Evolutionary conservation across 805 yeast genomes (phyloP), one percentile per base, ranked within the genome.

Genomic region (Phaffomyces thermotolerans): DNA sequence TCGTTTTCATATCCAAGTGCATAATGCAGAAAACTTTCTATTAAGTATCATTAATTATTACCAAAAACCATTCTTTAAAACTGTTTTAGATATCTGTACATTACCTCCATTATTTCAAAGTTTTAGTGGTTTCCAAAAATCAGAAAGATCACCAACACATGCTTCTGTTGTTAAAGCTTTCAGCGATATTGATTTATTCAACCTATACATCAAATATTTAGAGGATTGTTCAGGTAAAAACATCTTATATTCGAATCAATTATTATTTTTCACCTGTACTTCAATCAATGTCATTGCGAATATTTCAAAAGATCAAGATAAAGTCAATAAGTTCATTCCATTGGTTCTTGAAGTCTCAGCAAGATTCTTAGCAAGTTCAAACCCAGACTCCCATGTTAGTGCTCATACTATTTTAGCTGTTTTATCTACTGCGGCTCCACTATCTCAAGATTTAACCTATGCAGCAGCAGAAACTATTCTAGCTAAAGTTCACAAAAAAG

Each of bases 321-420:
- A 65, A 39, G 63, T 83, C 38, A 69, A 74, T 37, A 70, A 68
- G 18, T 57, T 72, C 22, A 69, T 81, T 34, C 86, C 89, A 4
- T 53, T 73, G 4, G 63, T 81, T 15, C 66, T 85, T 51, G 83
- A 80, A 56, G 65, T 73, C 2, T 66, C 79, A 14, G 85, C 84
- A 17, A 67, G 70, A 44, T 63, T 84, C 34, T 63, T 83, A 47
- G 64, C 66, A 2, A 67, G 78, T 7, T 46, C 64, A 12, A 65
- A 64, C 43, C 64, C 68, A 8, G 95, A 87, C 54, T 72, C 81
- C 40, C 93, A 85, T 60, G 73, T 87, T 46, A 82, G 96, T 17
- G 88, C 91, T 2, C 91, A 86, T 60, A 84, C 95, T 39, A 69
- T 89, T 13, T 59, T 91, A 22, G 76, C 91, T 0, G 96, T 91